These are phyloP conservation scores for Colletotrichum sp. DNA, from an alignment of 2,329 filamentous ascomycete species.

Conservation along the genomic window DNA sequence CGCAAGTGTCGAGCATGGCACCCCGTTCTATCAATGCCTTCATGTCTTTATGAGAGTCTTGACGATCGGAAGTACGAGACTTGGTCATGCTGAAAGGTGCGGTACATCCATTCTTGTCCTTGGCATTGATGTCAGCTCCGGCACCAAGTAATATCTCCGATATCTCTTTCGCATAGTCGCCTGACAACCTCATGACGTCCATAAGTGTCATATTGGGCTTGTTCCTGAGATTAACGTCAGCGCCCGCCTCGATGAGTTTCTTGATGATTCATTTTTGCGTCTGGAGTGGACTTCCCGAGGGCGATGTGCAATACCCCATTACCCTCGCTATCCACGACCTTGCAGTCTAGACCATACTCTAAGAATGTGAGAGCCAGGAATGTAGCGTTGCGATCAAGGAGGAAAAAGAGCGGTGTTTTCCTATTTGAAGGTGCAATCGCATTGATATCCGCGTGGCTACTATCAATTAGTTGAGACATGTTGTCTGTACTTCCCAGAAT, in stretches of 20 bases:
- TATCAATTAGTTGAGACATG: conserved; percentile 26
- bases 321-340: conserved; percentile 20
- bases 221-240: conserved; percentile 26
- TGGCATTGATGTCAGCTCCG: conserved; percentile 26
- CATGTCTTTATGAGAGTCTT: not conserved
- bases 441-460: no score
- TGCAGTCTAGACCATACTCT: conserved; percentile 24
- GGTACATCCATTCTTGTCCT: conserved; percentile 10
- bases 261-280: not conserved
- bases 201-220: conserved; percentile 21
- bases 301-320: conserved; percentile 25
- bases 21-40: conserved; percentile 19
- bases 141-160: conserved; percentile 18
- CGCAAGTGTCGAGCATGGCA: conserved; percentile 7
- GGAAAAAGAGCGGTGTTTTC: conserved; percentile 24
- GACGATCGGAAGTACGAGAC: not conserved
- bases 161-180: not conserved
- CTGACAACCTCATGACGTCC: not conserved
- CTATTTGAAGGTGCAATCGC: no score
- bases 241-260: conserved; percentile 20
- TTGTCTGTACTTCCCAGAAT: not conserved
- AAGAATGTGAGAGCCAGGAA: conserved; percentile 1
- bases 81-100: no score
- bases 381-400: not conserved
- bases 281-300: not conserved